Evolutionary conservation across 345 rosid genomes (phyloP), one percentile per base, ranked within the genome.

Genomic region (Eutrema heterophyllum): DNA sequence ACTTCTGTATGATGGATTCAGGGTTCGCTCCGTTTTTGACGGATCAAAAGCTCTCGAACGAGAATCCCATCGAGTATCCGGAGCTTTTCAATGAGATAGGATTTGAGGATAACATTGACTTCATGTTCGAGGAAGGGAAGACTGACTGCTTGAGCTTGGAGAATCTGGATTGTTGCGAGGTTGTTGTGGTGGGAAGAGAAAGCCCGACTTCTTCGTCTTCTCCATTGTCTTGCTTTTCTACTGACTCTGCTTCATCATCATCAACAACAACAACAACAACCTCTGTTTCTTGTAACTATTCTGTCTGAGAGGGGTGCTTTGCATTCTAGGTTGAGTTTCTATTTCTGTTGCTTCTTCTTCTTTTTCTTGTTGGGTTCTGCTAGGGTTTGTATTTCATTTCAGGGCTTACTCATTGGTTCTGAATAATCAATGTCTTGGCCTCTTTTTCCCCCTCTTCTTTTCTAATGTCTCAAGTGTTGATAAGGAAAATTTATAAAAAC

Each of bases 31-130:
- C 83, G 2, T 65, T 83, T 65, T 64, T 84, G 3, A 75, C 0
- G 45, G 88, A 46, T 72, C 68, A 67, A 5, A 72, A 59, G 2
- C 45, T 71, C 7, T 77, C 85, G 2, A 71, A 81, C 2, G 86
- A 74, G 52, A 79, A 77, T 13, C 68, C 64, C 4, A 70, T 73
- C 21, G 90, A 80, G 72, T 73, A 88, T 46, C 88, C 93, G 5
- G 88, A 87, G 81, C 68, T 87, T 71, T 82, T 88, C 35, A 78
- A 82, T 0, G 81, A 81, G 74, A 53, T 67, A 26, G 96, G 92
- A 8, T 92, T 94, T 7, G 96, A 85, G 67, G 97, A 94, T 10
- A 80, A 89, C 81, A 88, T 94, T 43, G 97, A 92, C 81, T 70
- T 79, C 58, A 78, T 91, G 41, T 94, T 94, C 36, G 96, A 82